Base-by-base conservation (phyloP, 2,329 filamentous ascomycete genomes). In the Cladosporium austrohemisphaericum region DNA sequence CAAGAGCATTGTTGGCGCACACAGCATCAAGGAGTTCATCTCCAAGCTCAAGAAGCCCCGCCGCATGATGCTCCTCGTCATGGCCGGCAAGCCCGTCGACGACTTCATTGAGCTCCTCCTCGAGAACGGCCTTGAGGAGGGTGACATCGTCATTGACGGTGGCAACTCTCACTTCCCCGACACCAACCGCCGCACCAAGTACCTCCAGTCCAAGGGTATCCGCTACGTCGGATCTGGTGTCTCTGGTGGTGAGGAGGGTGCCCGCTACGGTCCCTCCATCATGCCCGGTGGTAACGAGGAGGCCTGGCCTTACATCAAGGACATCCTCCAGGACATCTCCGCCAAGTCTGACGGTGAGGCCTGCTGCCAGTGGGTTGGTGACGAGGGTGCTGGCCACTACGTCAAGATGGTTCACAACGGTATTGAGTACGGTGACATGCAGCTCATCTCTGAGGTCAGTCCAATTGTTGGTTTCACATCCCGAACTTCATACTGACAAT, bases 341-440 rank as follows among this genome's bases (percentile, higher is more conserved):
- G 93, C 93, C 73, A 97, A 98, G 84, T 94, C 88, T 73, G 92
- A 96, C 67, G 85, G 85, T 66, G 93, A 98, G 81, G 77, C 93
- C 60, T 98, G 93, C 84, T 98, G 93, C 71, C 93, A 98, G 76
- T 98, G 93, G 93, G 93, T 98, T 65, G 93, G 93, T 78, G 93
- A 97, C 76, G 90, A 97, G 75, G 93, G 93, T 83, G 88, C 93
- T 76, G 93, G 93, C 65, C 93, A 98, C 85, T 98, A 96, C 81
- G 92, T 98, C 80, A 98, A 98, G 88, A 98, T 98, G 93, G 93
- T 98, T 57, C 93, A 98, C 86, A 98, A 98, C 77, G 93, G 93
- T 82, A 98, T 98, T 66, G 93, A 98, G 79, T 98, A 98, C 72
- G 93, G 93, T 84, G 93, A 98, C 78, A 98, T 98, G 93, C 93